phyloP scores from a whole-genome alignment of 176 grass and related monocot species.

The Aegilops tauschii region DNA sequence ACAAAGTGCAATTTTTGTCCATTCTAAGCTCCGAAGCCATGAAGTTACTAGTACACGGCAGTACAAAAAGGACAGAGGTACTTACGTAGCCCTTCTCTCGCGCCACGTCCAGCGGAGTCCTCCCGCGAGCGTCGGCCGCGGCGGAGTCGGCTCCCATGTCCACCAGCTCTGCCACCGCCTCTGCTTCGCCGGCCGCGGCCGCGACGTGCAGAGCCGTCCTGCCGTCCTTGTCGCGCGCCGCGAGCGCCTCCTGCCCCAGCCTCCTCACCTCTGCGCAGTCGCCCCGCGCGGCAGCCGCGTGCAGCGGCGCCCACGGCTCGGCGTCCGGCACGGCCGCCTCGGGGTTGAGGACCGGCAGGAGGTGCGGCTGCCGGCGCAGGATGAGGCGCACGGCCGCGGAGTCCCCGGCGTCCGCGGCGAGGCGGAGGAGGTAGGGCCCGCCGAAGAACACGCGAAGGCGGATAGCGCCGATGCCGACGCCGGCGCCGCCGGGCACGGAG shows the following conservation, averaged over 20 bases:
- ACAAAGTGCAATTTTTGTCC: not conserved
- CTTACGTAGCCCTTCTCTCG: constrained; percentile 86
- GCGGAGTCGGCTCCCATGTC: constrained; percentile 66
- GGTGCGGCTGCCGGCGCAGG: constrained; percentile 71
- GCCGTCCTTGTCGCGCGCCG: constrained; percentile 46
- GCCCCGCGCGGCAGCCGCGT: constrained; percentile 54
- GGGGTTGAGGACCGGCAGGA: constrained; percentile 51
- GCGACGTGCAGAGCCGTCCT: constrained; percentile 62
- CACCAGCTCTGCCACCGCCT: constrained; percentile 53
- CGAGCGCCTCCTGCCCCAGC: constrained; percentile 44
- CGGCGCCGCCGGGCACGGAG: not conserved
- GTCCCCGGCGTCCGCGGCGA: constrained; percentile 47
- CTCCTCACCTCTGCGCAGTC: constrained; percentile 54
- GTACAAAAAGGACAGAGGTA: constrained; percentile 16
- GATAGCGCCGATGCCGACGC: constrained; percentile 5
- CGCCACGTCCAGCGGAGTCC: constrained; percentile 61
- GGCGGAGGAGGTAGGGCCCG: constrained; percentile 64
- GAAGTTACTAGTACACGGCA: not conserved
- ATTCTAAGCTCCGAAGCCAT: not conserved
- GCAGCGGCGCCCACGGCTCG: constrained; percentile 53
- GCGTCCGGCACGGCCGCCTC: constrained; percentile 7
- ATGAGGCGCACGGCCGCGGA: constrained; percentile 56
- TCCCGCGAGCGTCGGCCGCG: constrained; percentile 40
- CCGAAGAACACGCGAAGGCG: constrained; percentile 76
- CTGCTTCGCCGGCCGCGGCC: constrained; percentile 50